A percentile compares a stretch with the other conserved stretches of the same genome.
These are phyloP conservation scores for Brassica juncea DNA, from an alignment of 345 rosid species.

Conservation along the genomic window DNA sequence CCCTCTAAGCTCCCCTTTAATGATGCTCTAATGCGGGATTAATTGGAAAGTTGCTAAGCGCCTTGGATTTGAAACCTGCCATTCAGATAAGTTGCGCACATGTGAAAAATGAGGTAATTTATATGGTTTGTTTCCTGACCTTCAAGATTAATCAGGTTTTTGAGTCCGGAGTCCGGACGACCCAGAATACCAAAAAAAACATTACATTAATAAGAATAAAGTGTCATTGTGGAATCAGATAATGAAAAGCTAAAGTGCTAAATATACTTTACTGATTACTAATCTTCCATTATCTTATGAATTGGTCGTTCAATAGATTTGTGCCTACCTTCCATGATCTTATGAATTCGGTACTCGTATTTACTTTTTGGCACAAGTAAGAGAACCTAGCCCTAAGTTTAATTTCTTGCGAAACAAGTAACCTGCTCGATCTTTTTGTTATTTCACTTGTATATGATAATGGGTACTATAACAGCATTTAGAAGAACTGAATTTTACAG, in stretches of 20 bases:
- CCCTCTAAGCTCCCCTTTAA: too few species aligned
- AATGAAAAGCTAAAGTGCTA: background rate
- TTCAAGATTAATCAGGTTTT: too few species aligned
- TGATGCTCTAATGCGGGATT: too few species aligned
- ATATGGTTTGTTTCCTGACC: too few species aligned
- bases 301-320: background rate
- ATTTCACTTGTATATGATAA: background rate
- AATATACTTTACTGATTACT: background rate
- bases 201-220: too few species aligned
- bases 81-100: too few species aligned
- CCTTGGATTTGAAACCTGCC: too few species aligned
- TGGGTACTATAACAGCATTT: background rate
- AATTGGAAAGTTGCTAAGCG: too few species aligned
- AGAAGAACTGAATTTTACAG: background rate
- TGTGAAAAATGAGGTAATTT: too few species aligned
- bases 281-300: background rate
- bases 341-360: background rate
- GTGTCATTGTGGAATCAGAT: background rate
- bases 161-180: too few species aligned
- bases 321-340: background rate
- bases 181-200: too few species aligned
- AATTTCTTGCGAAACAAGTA: background rate
- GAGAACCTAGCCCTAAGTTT: background rate
- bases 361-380: background rate
- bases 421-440: background rate